phyloP scores from a whole-genome alignment of 805 yeast species.

The Scheffersomyces ergatensis region DNA sequence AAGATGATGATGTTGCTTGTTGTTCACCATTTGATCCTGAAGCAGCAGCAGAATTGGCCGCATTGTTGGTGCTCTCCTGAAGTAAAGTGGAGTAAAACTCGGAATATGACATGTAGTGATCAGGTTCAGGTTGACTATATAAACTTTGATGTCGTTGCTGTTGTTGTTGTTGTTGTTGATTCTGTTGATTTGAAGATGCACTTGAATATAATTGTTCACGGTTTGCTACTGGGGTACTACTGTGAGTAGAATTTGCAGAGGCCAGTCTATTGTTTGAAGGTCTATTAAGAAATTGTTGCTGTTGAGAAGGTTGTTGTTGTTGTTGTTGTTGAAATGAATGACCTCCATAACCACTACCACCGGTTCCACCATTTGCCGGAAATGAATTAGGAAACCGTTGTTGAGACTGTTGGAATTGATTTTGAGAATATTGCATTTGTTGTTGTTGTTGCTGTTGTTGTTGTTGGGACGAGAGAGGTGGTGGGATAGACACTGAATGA shows the following conservation, averaged over 20 bases:
- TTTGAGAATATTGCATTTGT: no score
- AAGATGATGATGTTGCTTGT: conserved; percentile 9
- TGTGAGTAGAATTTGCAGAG: conserved; percentile 3
- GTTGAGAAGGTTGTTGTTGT: neutral
- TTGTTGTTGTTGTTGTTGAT: conserved; percentile 4
- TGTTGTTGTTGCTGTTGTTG: conserved; percentile 8
- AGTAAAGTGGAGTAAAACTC: conserved; percentile 34
- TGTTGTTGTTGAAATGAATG: conserved; percentile 4
- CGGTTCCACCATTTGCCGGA: conserved; percentile 4
- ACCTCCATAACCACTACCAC: no score
- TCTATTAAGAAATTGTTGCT: conserved; percentile 1
- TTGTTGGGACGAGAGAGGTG: no score
- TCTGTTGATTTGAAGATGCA: conserved; percentile 3
- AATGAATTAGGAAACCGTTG: conserved; percentile 9
- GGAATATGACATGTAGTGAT: conserved; percentile 41
- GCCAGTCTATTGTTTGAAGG: conserved; percentile 1
- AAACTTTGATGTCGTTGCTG: conserved; percentile 2
- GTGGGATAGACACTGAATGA: conserved; percentile 4
- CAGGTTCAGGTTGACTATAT: conserved; percentile 23
- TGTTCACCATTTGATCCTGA: conserved; percentile 5
- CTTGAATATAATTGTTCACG: conserved; percentile 1
- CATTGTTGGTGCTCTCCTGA: conserved; percentile 7
- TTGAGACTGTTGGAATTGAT: conserved; percentile 12
- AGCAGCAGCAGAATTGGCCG: neutral
- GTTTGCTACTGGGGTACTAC: conserved; percentile 2